These are phyloP conservation scores for Penicillium bialowiezense DNA, from an alignment of 495 filamentous ascomycete genomes.

Conservation along the genomic window DNA sequence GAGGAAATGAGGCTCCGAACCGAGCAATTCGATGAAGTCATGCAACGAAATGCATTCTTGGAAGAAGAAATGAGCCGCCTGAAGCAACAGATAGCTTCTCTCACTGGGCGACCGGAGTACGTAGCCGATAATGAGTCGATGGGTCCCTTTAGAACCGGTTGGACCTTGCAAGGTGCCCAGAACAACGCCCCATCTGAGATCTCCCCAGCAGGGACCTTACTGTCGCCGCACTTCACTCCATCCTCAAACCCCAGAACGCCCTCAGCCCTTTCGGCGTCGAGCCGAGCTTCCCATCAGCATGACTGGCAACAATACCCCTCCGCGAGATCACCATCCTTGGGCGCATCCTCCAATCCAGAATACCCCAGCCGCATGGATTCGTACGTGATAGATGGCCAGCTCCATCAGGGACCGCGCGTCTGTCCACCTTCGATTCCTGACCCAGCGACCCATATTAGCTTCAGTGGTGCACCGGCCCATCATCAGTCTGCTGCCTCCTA, in stretches of 20 bases:
- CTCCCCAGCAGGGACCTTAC: conserved; percentile 7
- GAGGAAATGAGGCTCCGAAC: conserved; percentile 45
- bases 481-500: background rate
- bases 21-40: conserved; percentile 46
- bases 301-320: conserved; percentile 21
- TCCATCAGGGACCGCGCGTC: conserved; percentile 10
- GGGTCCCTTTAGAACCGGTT: conserved; percentile 9
- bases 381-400: conserved; percentile 17
- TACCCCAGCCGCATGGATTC: conserved; percentile 15
- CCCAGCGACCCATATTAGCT: conserved; percentile 2
- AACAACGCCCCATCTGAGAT: background rate
- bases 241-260: conserved; percentile 14
- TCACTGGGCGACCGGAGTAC: conserved; percentile 10
- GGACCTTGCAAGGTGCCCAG: conserved; percentile 10
- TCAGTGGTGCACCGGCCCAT: background rate
- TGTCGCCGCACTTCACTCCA: conserved; percentile 13
- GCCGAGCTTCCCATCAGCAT: conserved; percentile 15
- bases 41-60: conserved; percentile 53
- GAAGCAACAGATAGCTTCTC: conserved; percentile 36
- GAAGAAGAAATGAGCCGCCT: conserved; percentile 51
- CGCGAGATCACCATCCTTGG: conserved; percentile 19
- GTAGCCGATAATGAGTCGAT: conserved; percentile 8
- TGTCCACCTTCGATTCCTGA: conserved; percentile 2
- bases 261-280: conserved; percentile 9
- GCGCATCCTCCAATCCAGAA: conserved; percentile 15